A percentile compares a stretch with the other conserved stretches of the same genome.
phyloP scores from a whole-genome alignment of 1,139 yeast species.

The Nematodospora anomalae region DNA sequence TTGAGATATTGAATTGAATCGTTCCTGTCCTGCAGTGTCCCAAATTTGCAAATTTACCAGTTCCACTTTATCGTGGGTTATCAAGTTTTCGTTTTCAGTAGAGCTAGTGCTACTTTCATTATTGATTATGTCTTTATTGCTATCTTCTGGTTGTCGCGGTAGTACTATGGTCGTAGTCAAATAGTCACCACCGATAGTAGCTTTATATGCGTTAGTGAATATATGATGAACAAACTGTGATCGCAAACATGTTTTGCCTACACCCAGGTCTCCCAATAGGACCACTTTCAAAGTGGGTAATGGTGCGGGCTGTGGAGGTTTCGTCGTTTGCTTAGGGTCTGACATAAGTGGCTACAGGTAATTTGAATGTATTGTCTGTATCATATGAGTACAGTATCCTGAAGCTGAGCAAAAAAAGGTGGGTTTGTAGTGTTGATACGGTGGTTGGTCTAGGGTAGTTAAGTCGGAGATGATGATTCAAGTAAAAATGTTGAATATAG shows the following conservation, averaged over 20 bases:
- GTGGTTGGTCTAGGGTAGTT: no score
- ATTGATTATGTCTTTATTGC: background rate
- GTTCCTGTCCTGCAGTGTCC: conserved; percentile 71
- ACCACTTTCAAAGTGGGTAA: conserved; percentile 48
- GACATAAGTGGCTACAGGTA: no score
- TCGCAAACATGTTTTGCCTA: conserved; percentile 61
- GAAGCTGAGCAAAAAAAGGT: no score
- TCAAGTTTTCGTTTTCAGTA: conserved; percentile 1
- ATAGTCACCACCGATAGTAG: conserved; percentile 64
- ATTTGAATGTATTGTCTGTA: no score
- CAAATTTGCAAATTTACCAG: conserved; percentile 53
- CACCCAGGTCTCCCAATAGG: conserved; percentile 60
- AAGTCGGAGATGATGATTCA: no score
- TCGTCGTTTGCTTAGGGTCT: background rate
- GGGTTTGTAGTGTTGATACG: no score
- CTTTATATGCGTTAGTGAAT: conserved; percentile 58
- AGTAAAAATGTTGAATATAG: no score
- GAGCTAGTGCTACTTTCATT: background rate
- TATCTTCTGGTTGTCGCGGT: conserved; percentile 6
- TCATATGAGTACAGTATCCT: no score
- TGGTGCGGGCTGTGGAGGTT: conserved; percentile 1
- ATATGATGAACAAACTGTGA: conserved; percentile 59
- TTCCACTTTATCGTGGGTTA: conserved; percentile 1
- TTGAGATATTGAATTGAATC: conserved; percentile 58
- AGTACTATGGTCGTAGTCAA: conserved; percentile 45